Conservation (phyloP, 2,329 filamentous ascomycete species). For the Grosmannia huntii region DNA sequence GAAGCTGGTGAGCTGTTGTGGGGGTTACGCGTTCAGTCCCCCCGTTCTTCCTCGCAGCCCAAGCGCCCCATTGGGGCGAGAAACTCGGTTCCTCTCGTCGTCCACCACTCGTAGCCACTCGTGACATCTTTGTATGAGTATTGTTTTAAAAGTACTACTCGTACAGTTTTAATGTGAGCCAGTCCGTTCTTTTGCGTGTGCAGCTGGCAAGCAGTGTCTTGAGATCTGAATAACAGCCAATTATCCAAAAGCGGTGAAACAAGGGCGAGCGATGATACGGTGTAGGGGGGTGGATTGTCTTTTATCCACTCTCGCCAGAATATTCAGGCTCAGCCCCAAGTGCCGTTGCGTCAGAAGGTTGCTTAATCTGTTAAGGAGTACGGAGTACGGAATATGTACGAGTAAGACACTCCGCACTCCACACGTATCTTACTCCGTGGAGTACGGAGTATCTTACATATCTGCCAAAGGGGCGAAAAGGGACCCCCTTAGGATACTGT, state of each 20-base stretch:
- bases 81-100: background rate
- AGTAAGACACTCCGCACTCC: no score
- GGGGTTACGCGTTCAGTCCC: background rate
- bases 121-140: background rate
- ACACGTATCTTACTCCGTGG: no score
- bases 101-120: background rate
- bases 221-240: background rate
- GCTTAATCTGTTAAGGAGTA: background rate
- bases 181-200: no score
- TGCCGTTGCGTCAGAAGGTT: background rate
- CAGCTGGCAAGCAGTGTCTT: no score
- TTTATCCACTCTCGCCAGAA: background rate
- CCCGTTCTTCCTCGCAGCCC: background rate
- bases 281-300: background rate
- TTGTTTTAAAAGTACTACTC: background rate
- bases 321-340: background rate
- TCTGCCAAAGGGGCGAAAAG: no score
- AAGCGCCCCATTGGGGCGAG: background rate
- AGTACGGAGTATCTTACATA: no score
- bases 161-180: background rate
- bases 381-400: no score
- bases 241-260: background rate
- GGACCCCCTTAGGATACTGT: no score
- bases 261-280: background rate
- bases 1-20: background rate